These are phyloP conservation scores for Rhynchosporium graminicola DNA, from an alignment of 2,329 filamentous ascomycete species.

Conservation along the genomic window DNA sequence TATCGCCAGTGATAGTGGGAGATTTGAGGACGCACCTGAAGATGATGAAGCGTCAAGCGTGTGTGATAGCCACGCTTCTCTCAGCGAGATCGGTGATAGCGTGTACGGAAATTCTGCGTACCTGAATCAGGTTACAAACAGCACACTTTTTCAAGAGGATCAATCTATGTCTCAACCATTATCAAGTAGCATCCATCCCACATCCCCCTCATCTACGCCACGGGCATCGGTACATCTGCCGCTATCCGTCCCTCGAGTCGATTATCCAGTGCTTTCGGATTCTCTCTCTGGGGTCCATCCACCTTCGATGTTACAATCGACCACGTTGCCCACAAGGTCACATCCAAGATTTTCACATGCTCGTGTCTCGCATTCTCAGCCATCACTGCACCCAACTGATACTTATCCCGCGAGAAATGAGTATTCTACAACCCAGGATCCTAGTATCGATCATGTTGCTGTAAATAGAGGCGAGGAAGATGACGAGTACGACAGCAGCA, in stretches of 20 bases:
- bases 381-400: constrained; percentile 23
- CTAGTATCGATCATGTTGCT: not conserved
- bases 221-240: constrained; percentile 48
- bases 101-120: constrained; percentile 37
- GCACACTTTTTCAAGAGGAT: constrained; percentile 34
- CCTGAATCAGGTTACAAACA: constrained; percentile 39
- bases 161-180: constrained; percentile 20
- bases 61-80: constrained; percentile 28
- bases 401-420: not conserved
- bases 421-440: not conserved
- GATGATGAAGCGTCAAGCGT: constrained; percentile 34
- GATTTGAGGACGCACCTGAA: constrained; percentile 41
- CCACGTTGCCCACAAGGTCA: constrained; percentile 32
- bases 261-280: constrained; percentile 18
- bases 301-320: constrained; percentile 33
- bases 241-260: constrained; percentile 33
- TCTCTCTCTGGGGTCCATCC: not conserved
- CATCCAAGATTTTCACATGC: constrained; percentile 34
- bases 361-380: constrained; percentile 38
- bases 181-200: constrained; percentile 28
- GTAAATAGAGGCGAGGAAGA: constrained; percentile 21
- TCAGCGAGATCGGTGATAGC: constrained; percentile 35
- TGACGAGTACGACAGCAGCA: constrained; percentile 29
- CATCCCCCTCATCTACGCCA: constrained; percentile 51
- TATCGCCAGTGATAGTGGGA: constrained; percentile 36